phyloP scores from a whole-genome alignment of 495 filamentous ascomycete genomes.

The Penicillium pancosmium region DNA sequence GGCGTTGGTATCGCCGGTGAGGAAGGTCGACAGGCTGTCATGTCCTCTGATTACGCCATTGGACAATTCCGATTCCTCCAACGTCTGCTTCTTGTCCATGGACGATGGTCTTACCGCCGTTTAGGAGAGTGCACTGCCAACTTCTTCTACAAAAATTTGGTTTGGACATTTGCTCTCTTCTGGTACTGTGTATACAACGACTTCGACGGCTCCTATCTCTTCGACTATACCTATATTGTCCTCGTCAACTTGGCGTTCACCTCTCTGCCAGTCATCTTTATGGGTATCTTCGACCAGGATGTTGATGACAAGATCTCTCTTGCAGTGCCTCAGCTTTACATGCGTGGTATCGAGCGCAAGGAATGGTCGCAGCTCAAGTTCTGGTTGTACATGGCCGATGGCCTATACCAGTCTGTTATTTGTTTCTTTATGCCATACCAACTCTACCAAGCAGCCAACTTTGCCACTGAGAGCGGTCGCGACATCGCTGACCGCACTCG shows the following conservation, averaged over 20 bases:
- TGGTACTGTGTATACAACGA: slow-evolving; percentile 97
- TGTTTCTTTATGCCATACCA: slow-evolving; percentile 92
- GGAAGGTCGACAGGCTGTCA: slow-evolving; percentile 95
- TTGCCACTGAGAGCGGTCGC: slow-evolving; percentile 67
- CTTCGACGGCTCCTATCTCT: slow-evolving; percentile 94
- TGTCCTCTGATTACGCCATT: slow-evolving; percentile 99
- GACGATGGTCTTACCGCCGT: slow-evolving; percentile 93
- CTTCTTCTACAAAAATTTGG: slow-evolving; percentile 99
- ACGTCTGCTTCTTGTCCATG: slow-evolving; percentile 90
- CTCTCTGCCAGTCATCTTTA: slow-evolving; percentile 90
- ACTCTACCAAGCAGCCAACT: slow-evolving; percentile 67
- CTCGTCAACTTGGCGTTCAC: slow-evolving; percentile 97
- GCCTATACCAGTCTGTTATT: slow-evolving; percentile 90
- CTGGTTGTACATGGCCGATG: slow-evolving; percentile 96
- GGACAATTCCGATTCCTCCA: slow-evolving; percentile 96
- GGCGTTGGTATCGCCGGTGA: slow-evolving; percentile 98
- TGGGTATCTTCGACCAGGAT: slow-evolving; percentile 98
- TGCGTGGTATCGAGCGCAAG: slow-evolving; percentile 91
- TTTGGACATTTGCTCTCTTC: slow-evolving; percentile 97
- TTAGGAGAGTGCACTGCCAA: slow-evolving; percentile 94
- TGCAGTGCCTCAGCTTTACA: slow-evolving; percentile 92
- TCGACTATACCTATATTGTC: slow-evolving; percentile 97
- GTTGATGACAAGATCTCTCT: slow-evolving; percentile 92
- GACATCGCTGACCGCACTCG: slow-evolving; percentile 74
- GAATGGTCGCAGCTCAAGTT: slow-evolving; percentile 98